Base-by-base conservation (phyloP, 1,284 basidiomycete genomes). In the Cutaneotrichosporon sp. region DNA sequence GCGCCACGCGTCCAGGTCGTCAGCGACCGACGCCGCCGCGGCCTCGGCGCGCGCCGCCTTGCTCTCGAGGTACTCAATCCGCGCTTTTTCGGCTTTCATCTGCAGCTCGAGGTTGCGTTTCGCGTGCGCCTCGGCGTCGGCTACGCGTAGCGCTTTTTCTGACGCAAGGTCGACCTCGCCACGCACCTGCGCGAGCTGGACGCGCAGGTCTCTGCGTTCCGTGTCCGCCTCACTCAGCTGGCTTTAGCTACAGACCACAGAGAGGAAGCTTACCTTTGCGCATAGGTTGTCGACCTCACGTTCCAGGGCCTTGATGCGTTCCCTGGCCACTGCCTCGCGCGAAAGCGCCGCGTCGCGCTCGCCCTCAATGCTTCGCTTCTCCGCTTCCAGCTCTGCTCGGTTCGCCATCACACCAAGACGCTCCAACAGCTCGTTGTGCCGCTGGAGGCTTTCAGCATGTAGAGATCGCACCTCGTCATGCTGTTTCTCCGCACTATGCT, bases 1-100 rank as follows among this genome's bases (percentile, higher is more conserved):
- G 8, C 52, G 52, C 58, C 58, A 59, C 30, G 52, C 52, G 30
- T 59, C 58, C 20, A 54, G 49, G 33, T 59, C 51, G 17, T 49
- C 49, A 39, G 47, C 55, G 20, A 54, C 38, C 4, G 53, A 52
- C 20, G 41, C 20, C 35, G 52, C 18, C 46, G 56, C 51, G 18
- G 39, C 46, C 30, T 54, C 49, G 15, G 48, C 39, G 38, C 53
- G 53, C 46, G 42, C 36, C 8, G 49, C 47, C 42, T 52, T 51
- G 33, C n/a, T 52, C 21, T 59, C 54, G 33, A 59, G 54, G 53
- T 22, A 58, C 21, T 34, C n/a, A n/a, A 36, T n/a, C 22, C 56
- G 52, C 15, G 51, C 52, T 44, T 53, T 59, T 30, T 59, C 58
- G 8, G 51, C 52, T 43, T 56, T 55, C 39, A 55, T 50, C 53